phyloP scores from a whole-genome alignment of 495 filamentous ascomycete species.

The Letharia columbiana region DNA sequence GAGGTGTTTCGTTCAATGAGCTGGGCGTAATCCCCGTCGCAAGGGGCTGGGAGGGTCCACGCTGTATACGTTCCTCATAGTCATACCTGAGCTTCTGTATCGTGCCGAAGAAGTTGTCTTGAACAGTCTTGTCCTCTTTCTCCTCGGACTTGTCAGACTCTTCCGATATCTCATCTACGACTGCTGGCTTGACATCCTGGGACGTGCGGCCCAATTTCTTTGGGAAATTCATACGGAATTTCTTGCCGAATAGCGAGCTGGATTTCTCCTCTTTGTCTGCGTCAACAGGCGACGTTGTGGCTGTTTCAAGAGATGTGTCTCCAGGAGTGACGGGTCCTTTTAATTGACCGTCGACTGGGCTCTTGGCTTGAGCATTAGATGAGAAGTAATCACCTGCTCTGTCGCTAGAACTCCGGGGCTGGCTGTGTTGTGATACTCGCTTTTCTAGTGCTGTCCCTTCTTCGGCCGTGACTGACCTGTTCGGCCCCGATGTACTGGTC shows the following conservation, averaged over 20 bases:
- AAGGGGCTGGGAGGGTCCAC: conserved; percentile 46
- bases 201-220: conserved; percentile 79
- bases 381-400: conserved; percentile 61
- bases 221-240: conserved; percentile 78
- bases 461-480: conserved; percentile 42
- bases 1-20: conserved; percentile 73
- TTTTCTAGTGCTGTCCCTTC: conserved; percentile 40
- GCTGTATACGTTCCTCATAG: conserved; percentile 62
- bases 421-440: conserved; percentile 36
- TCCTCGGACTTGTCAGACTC: conserved; percentile 60
- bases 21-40: conserved; percentile 66
- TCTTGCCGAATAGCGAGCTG: conserved; percentile 72
- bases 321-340: conserved; percentile 39
- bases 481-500: conserved; percentile 24
- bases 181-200: conserved; percentile 64
- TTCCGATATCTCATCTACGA: conserved; percentile 73
- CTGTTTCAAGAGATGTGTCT: conserved; percentile 35
- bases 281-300: conserved; percentile 52
- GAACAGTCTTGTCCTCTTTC: conserved; percentile 67
- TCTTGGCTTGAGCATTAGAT: conserved; percentile 28
- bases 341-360: conserved; percentile 26
- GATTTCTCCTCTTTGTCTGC: conserved; percentile 59
- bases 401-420: conserved; percentile 39
- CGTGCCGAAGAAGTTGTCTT: conserved; percentile 73
- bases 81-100: conserved; percentile 68